phyloP scores from a whole-genome alignment of 768 basidiomycete species.

The Rhodotorula kratochvilovae region DNA sequence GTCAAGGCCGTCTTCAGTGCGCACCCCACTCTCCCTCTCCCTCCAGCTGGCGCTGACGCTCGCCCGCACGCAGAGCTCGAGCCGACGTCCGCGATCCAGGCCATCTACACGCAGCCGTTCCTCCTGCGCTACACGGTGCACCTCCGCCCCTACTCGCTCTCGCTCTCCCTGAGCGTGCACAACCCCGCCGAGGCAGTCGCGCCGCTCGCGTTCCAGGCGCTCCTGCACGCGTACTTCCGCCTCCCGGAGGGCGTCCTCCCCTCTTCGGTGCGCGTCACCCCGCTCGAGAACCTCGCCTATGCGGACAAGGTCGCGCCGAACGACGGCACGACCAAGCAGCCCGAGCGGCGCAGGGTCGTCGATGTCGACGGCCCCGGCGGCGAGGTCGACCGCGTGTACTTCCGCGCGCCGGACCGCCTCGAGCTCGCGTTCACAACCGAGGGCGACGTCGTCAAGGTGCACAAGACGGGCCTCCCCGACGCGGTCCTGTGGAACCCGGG shows the following conservation, averaged over 20 bases:
- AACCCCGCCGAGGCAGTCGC: conserved; percentile 28
- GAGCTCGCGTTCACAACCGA: conserved; percentile 12
- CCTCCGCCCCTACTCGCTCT: conserved; percentile 65
- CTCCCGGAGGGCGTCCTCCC: conserved; percentile 52
- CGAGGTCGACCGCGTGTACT: conserved; percentile 43
- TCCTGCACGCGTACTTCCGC: conserved; percentile 85
- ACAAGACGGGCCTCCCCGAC: conserved; percentile 28
- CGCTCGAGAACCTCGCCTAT: conserved; percentile 63
- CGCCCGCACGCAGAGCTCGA: conserved; percentile 53
- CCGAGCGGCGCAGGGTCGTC: conserved; percentile 54
- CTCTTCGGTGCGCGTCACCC: conserved; percentile 57
- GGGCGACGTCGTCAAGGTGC: conserved; percentile 28
- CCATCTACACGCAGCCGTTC: conserved; percentile 63
- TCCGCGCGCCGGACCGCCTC: conserved; percentile 33
- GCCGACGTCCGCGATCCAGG: conserved; percentile 59
- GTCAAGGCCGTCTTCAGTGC: conserved; percentile 62
- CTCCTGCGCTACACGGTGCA: conserved; percentile 75
- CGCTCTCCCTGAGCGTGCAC: conserved; percentile 54
- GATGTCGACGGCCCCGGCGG: conserved; percentile 54
- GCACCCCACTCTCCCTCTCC: conserved; percentile 37
- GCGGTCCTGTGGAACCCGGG: conserved; percentile 86
- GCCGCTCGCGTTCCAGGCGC: conserved; percentile 69
- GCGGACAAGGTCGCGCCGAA: conserved; percentile 62
- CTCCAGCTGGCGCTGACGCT: background rate
- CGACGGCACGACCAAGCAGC: conserved; percentile 52